These are phyloP conservation scores for Pascua sp. DNA, from an alignment of 1,284 basidiomycete species.

Conservation along the genomic window DNA sequence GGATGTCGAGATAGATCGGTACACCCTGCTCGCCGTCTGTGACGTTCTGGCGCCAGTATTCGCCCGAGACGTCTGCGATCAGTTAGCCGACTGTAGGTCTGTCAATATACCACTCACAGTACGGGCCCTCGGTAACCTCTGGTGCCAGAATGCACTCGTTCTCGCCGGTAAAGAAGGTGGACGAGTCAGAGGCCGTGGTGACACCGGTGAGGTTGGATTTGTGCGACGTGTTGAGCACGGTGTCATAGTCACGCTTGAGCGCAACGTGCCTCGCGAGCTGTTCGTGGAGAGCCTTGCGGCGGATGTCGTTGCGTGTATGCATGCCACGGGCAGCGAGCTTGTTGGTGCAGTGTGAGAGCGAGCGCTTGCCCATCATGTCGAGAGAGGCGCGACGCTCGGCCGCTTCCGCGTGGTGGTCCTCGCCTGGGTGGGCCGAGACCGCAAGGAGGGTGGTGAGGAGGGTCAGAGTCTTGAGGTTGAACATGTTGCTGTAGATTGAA, in stretches of 20 bases:
- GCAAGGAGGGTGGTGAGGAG: conserved; percentile 28
- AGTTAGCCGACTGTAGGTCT: background rate
- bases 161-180: conserved; percentile 12
- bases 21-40: conserved; percentile 57
- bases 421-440: conserved; percentile 17
- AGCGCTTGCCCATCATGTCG: conserved; percentile 5
- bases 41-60: conserved; percentile 54
- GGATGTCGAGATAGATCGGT: conserved; percentile 41
- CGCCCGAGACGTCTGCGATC: conserved; percentile 19
- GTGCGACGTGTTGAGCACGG: conserved; percentile 7
- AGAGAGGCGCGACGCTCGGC: conserved; percentile 8
- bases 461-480: conserved; percentile 56
- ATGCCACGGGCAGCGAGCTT: conserved; percentile 10
- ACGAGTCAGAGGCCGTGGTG: conserved; percentile 7
- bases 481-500: conserved; percentile 55
- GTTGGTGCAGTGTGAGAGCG: conserved; percentile 10
- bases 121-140: conserved; percentile 23
- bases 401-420: conserved; percentile 11
- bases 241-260: conserved; percentile 1
- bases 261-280: background rate
- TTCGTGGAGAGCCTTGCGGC: background rate
- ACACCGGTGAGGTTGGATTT: conserved; percentile 17
- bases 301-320: conserved; percentile 6
- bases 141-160: conserved; percentile 20
- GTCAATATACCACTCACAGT: conserved; percentile 10